phyloP scores from a whole-genome alignment of 2,329 filamentous ascomycete species.

The Verticillium klebahnii region DNA sequence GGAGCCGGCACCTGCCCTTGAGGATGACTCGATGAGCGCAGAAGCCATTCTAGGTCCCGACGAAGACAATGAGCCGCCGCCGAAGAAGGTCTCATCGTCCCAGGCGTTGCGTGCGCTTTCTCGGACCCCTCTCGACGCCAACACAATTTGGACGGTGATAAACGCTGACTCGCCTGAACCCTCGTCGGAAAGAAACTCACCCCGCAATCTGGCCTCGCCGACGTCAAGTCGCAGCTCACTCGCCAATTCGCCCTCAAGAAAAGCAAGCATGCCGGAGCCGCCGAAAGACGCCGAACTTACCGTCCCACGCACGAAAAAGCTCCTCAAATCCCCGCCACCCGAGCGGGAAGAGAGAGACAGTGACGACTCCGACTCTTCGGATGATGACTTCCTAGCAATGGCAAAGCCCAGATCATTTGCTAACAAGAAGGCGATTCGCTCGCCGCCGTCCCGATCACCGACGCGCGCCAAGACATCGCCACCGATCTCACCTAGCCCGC shows the following conservation, averaged over 20 bases:
- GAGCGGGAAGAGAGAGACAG: slow-evolving; percentile 7
- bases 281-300: not conserved
- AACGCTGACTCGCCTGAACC: slow-evolving; percentile 16
- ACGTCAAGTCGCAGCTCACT: not conserved
- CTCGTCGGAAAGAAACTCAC: slow-evolving; percentile 2
- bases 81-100: slow-evolving; percentile 52
- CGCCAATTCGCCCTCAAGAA: not conserved
- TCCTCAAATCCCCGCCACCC: slow-evolving; percentile 1
- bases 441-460: slow-evolving; percentile 6
- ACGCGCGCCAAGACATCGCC: slow-evolving; percentile 5
- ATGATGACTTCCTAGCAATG: slow-evolving; percentile 37
- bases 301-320: not conserved
- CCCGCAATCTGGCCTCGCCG: slow-evolving; percentile 1
- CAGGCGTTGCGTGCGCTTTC: slow-evolving; percentile 49
- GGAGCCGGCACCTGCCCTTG: slow-evolving; percentile 1
- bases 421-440: slow-evolving; percentile 18
- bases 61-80: slow-evolving; percentile 35
- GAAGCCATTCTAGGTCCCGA: slow-evolving; percentile 29
- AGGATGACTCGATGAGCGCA: slow-evolving; percentile 20
- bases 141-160: slow-evolving; percentile 48
- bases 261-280: not conserved
- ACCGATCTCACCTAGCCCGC: not conserved
- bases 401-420: slow-evolving; percentile 26
- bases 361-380: slow-evolving; percentile 29
- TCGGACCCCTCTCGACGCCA: slow-evolving; percentile 44